Conservation (phyloP, 2,329 filamentous ascomycete genomes). For the Hirsutella rhossiliensis region DNA sequence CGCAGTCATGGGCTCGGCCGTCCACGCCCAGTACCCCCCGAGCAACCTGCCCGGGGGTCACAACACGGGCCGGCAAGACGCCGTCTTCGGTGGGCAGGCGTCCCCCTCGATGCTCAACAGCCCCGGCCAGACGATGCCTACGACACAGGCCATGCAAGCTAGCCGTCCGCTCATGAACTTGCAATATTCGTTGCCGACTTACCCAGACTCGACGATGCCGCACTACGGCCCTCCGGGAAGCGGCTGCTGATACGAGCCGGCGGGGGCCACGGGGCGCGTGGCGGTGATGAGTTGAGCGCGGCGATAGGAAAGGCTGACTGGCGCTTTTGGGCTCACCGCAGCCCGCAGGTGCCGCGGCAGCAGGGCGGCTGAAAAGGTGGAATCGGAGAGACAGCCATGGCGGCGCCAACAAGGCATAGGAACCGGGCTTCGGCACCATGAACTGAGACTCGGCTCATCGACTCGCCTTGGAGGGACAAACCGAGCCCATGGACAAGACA, state of each 20-base stretch:
- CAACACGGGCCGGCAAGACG: neutral
- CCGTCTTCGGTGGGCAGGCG: neutral
- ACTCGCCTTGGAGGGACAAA: too few species aligned
- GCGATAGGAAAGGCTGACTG: too few species aligned
- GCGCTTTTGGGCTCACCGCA: too few species aligned
- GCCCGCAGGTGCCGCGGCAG: too few species aligned
- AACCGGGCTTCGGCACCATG: too few species aligned
- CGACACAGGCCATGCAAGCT: constrained; percentile 10
- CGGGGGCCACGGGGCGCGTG: too few species aligned
- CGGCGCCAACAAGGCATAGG: too few species aligned
- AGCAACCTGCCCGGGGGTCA: constrained; percentile 1
- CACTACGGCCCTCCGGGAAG: constrained; percentile 8
- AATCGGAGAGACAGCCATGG: too few species aligned
- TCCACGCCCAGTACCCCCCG: constrained; percentile 2
- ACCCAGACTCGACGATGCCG: constrained; percentile 8
- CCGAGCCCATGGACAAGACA: too few species aligned
- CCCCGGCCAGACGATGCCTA: constrained; percentile 7
- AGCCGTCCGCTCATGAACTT: constrained; percentile 11
- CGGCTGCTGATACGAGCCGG: constrained; percentile 10
- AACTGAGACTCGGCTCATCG: too few species aligned
- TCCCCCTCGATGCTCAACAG: constrained; percentile 12
- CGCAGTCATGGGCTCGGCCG: constrained; percentile 1
- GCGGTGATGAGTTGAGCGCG: too few species aligned
- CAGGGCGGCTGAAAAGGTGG: too few species aligned
- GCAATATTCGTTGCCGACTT: constrained; percentile 12